Percentiles rank a stretch among this genome's conserved stretches.
Conservation (phyloP, 495 filamentous ascomycete genomes). For the Penicillium paradoxum region DNA sequence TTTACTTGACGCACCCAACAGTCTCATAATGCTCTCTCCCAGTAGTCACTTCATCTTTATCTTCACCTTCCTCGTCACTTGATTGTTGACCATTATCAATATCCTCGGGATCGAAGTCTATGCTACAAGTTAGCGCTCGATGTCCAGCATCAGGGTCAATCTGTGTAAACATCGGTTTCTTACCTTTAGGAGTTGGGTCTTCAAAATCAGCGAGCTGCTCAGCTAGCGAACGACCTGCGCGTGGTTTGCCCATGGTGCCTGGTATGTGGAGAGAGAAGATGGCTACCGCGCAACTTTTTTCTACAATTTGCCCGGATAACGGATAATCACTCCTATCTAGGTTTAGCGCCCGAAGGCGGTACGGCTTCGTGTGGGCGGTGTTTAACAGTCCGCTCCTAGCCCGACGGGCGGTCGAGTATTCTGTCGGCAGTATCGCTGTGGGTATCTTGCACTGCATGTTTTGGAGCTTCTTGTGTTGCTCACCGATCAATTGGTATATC, state of each 20-base stretch:
- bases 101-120: slow-evolving; percentile 89
- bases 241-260: slow-evolving; percentile 25
- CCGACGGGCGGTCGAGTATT: slow-evolving; percentile 17
- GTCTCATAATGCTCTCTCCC: slow-evolving; percentile 79
- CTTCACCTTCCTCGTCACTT: slow-evolving; percentile 49
- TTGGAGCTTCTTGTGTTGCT: neutral
- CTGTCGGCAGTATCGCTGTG: slow-evolving; percentile 1
- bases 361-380: neutral
- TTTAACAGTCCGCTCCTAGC: neutral
- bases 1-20: slow-evolving; percentile 56
- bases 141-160: neutral
- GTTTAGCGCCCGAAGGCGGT: slow-evolving; percentile 7
- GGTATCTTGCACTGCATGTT: slow-evolving; percentile 2
- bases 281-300: slow-evolving; percentile 18
- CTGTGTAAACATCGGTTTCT: neutral
- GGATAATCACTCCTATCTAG: slow-evolving; percentile 15
- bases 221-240: slow-evolving; percentile 42
- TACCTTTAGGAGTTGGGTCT: slow-evolving; percentile 59
- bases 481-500: neutral
- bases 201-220: slow-evolving; percentile 63
- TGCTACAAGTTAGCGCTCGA: slow-evolving; percentile 8
- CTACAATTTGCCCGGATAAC: slow-evolving; percentile 35
- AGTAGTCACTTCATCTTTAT: slow-evolving; percentile 40
- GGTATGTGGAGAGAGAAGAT: slow-evolving; percentile 11
- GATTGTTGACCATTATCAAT: slow-evolving; percentile 48